These are phyloP conservation scores for Xylariaceae sp. DNA, from an alignment of 2,329 filamentous ascomycete genomes.

Conservation along the genomic window DNA sequence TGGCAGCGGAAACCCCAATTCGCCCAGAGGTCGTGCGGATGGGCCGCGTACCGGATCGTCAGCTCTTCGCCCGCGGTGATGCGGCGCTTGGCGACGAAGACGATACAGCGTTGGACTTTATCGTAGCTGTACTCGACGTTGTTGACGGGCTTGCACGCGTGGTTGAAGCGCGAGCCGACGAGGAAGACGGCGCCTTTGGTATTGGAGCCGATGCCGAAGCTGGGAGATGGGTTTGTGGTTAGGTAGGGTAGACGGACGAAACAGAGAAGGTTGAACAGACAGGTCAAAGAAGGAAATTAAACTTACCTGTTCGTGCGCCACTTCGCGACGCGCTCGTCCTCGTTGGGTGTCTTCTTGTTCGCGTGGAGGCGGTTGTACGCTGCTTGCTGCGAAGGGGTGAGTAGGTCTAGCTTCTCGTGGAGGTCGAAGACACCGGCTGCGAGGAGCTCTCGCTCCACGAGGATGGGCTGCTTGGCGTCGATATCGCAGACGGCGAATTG, in stretches of 20 bases:
- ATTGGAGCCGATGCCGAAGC: slow-evolving; percentile 14
- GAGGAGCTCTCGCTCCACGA: slow-evolving; percentile 44
- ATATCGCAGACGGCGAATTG: slow-evolving; percentile 43
- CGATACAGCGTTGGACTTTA: slow-evolving; percentile 31
- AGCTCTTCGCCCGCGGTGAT: slow-evolving; percentile 46
- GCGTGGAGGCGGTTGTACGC: slow-evolving; percentile 38
- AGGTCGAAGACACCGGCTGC: slow-evolving; percentile 28
- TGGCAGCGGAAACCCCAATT: slow-evolving; percentile 51
- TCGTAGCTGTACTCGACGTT: slow-evolving; percentile 46
- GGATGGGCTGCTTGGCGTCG: slow-evolving; percentile 36
- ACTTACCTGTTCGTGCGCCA: slow-evolving; percentile 46
- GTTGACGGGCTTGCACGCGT: slow-evolving; percentile 44
- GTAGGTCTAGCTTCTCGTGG: slow-evolving; percentile 32
- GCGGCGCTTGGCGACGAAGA: slow-evolving; percentile 36
- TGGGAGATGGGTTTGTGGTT: neutral
- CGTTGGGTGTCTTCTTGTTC: slow-evolving; percentile 26
- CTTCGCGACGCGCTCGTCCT: slow-evolving; percentile 34
- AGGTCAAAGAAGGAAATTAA: neutral
- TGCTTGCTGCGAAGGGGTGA: slow-evolving; percentile 30
- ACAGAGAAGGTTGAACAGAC: neutral
- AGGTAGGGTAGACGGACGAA: neutral
- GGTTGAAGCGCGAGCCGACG: slow-evolving; percentile 55
- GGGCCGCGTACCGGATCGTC: slow-evolving; percentile 46
- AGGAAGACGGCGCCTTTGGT: slow-evolving; percentile 39
- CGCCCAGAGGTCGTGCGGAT: slow-evolving; percentile 35